Percentiles rank a stretch among this genome's conserved stretches.
phyloP scores from a whole-genome alignment of 306 rosid species.

The Rubus parviflorus region DNA sequence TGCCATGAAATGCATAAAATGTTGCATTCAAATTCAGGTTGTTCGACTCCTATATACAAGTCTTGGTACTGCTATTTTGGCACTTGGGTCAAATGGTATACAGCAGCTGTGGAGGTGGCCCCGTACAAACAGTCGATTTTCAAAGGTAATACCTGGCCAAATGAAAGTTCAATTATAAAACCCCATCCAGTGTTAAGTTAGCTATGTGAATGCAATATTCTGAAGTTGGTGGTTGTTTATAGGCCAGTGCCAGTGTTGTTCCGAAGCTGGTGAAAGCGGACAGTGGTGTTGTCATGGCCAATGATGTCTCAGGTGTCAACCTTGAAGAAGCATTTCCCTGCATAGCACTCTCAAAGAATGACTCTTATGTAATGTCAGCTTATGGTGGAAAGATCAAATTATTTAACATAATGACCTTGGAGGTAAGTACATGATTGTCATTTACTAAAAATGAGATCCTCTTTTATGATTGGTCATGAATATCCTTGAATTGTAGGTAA shows the following conservation, averaged over 20 bases:
- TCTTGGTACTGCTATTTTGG: constrained; percentile 78
- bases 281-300: constrained; percentile 85
- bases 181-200: neutral
- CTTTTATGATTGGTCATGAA: constrained; percentile 26
- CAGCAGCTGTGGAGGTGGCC: constrained; percentile 92
- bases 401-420: constrained; percentile 83
- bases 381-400: constrained; percentile 84
- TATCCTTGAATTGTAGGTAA: constrained; percentile 53
- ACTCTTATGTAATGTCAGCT: constrained; percentile 84
- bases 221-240: constrained; percentile 39
- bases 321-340: constrained; percentile 88
- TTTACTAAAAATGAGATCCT: constrained; percentile 9
- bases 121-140: constrained; percentile 68
- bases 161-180: constrained; percentile 15
- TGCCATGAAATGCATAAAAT: constrained; percentile 18
- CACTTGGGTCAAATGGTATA: constrained; percentile 83
- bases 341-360: constrained; percentile 83
- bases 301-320: constrained; percentile 77
- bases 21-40: constrained; percentile 44
- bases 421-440: constrained; percentile 39
- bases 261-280: constrained; percentile 82
- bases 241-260: constrained; percentile 85
- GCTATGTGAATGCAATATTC: constrained; percentile 27
- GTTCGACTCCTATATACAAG: constrained; percentile 75
- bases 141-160: constrained; percentile 54